Conservation (phyloP, 371 early-diverging fungal genomes). For the Syncephalastrum sp. region DNA sequence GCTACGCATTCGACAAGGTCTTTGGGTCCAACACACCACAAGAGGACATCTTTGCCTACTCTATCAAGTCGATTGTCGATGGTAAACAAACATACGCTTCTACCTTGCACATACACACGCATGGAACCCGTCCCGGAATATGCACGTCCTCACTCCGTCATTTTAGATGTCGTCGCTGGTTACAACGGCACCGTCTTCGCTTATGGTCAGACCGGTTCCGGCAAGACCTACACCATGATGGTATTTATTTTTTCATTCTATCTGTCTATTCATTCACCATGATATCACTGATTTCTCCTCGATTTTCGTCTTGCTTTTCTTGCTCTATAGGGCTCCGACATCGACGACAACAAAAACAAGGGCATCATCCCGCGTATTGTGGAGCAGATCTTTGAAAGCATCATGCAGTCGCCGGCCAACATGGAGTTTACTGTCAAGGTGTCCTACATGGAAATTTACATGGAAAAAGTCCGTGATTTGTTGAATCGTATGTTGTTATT, state of each 20-base stretch:
- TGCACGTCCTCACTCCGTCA: constrained; percentile 3
- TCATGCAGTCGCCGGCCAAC: constrained; percentile 75
- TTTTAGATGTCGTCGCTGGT: constrained; percentile 37
- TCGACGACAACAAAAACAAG: constrained; percentile 75
- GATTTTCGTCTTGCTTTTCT: constrained; percentile 40
- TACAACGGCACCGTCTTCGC: constrained; percentile 96
- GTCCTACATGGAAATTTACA: constrained; percentile 97
- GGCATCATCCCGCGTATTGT: constrained; percentile 92
- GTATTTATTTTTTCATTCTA: constrained; percentile 24
- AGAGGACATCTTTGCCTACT: constrained; percentile 78
- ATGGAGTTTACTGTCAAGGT: constrained; percentile 89
- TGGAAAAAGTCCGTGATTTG: constrained; percentile 95
- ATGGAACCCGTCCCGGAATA: neutral
- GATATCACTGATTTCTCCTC: constrained; percentile 57
- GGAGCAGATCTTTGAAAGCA: constrained; percentile 82
- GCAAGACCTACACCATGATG: constrained; percentile 98
- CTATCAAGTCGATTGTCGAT: constrained; percentile 83
- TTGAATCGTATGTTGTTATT: constrained; percentile 64
- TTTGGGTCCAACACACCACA: constrained; percentile 82
- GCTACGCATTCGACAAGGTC: constrained; percentile 84
- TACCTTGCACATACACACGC: neutral
- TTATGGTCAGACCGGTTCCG: constrained; percentile 94
- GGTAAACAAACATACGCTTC: constrained; percentile 45
- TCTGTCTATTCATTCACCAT: neutral
- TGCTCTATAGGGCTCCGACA: constrained; percentile 74